Evolutionary conservation across 805 yeast species (phyloP), one percentile per base, ranked within the genome.

Genomic region (Candida michaelii): DNA sequence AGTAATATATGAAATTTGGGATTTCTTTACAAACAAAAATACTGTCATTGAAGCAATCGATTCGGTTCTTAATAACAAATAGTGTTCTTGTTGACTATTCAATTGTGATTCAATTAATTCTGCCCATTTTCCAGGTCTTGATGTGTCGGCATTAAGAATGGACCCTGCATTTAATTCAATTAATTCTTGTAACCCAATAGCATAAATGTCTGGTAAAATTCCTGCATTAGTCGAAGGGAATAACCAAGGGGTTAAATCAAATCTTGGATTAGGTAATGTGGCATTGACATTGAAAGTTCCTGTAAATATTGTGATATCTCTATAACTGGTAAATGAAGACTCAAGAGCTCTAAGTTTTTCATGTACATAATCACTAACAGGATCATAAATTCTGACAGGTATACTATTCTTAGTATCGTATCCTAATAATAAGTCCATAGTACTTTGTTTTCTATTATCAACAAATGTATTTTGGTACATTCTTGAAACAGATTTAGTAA

Each of bases 381-480:
- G 99, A 57, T 93, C 98, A 56, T 80, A 88, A 18, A 93, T 77
- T 34, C 72, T 65, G 2, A 93, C 97, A 0, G 83, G 76, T 4
- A 57, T 52, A 47, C 89, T 91, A 33, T 81, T 79, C 34, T 62
- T 59, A 12, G 85, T 83, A 36, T 84, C 76, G 47, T 89, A 77
- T 1, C 99, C 99, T 25, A 93, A 72, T 32, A 91, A 64, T 4
- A 86, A 72, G 59, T 91, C 99, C 47, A 90, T 90, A 1, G 89
- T 85, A n/a, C 80, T 78, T 59, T 93, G 99, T 48, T 89, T 86
- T 32, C 82, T 83, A 53, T 86, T 86, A 64, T 93, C 99, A 55
- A 89, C 90, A 64, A 93, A 93, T 49, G 95, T 91, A 65, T 93
- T 93, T 59, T 93, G 91, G 61, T 93, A 93, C 79, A 93, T 82